Evolutionary conservation across 495 filamentous ascomycete species (phyloP).

Genomic region (Talaromyces ruber): DNA sequence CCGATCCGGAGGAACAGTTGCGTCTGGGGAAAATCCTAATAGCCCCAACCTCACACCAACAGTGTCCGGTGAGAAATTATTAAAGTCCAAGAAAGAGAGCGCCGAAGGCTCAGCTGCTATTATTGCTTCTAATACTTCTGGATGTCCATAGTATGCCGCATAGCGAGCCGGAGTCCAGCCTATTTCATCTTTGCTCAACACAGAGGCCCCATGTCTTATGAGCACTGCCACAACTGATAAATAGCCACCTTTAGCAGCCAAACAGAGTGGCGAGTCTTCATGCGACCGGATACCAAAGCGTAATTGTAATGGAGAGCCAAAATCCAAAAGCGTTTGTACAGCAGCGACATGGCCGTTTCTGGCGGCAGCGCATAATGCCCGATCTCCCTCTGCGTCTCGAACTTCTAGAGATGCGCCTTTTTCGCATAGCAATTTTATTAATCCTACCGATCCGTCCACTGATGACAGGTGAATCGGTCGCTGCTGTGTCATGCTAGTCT

Average conservation of each 20-base stretch:
- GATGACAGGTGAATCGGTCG: constrained; percentile 35
- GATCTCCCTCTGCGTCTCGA: constrained; percentile 28
- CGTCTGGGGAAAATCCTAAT: constrained; percentile 19
- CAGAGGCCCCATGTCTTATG: constrained; percentile 26
- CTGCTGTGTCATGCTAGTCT: constrained; percentile 16
- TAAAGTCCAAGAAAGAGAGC: background rate
- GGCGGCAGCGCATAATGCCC: constrained; percentile 28
- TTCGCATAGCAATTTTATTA: constrained; percentile 29
- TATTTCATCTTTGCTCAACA: constrained; percentile 28
- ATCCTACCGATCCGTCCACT: constrained; percentile 16
- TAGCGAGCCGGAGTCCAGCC: constrained; percentile 32
- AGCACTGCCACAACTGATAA: constrained; percentile 27
- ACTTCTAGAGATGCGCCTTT: constrained; percentile 29
- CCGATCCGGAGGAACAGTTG: constrained; percentile 14
- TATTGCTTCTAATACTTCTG: constrained; percentile 16
- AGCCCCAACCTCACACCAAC: constrained; percentile 10
- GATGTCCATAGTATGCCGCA: constrained; percentile 31
- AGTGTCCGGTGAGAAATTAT: background rate
- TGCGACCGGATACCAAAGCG: constrained; percentile 18
- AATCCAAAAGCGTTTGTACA: constrained; percentile 28
- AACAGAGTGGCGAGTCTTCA: constrained; percentile 34
- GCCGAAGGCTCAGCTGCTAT: constrained; percentile 1
- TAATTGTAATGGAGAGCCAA: constrained; percentile 24
- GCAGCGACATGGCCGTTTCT: constrained; percentile 25
- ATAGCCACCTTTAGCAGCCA: constrained; percentile 32